Conservation (phyloP, 768 basidiomycete species). For the Pleurotus djamor region DNA sequence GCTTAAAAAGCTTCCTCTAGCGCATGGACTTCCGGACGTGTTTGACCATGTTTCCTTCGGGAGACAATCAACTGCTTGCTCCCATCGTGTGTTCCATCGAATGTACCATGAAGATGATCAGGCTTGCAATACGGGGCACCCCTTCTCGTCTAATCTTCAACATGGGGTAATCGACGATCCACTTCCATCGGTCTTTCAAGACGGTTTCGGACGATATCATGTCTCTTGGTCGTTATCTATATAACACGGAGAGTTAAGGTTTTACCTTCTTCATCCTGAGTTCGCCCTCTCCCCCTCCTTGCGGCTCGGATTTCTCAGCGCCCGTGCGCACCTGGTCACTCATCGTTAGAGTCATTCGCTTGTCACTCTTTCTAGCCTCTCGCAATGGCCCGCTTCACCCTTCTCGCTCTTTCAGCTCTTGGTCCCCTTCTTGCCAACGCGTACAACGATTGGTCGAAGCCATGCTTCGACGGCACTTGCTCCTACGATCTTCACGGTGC, state of each 20-base stretch:
- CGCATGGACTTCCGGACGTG: not conserved
- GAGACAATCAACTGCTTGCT: slow-evolving; percentile 1
- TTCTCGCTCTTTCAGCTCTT: not conserved
- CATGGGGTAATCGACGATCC: slow-evolving; percentile 3
- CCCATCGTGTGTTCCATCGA: not conserved
- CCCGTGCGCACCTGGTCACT: too few relatives aligned
- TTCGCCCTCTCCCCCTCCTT: too few relatives aligned
- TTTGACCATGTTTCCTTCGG: slow-evolving; percentile 1
- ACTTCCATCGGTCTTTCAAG: not conserved
- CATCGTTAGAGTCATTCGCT: too few relatives aligned
- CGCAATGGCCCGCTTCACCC: not conserved
- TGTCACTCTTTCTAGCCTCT: too few relatives aligned
- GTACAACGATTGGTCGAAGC: slow-evolving; percentile 4
- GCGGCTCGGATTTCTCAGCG: not conserved
- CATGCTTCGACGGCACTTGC: slow-evolving; percentile 1
- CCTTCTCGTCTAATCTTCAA: slow-evolving; percentile 1
- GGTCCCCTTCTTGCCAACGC: not conserved
- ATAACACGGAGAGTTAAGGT: too few relatives aligned
- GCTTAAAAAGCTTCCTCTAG: too few relatives aligned
- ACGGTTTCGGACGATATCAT: too few relatives aligned
- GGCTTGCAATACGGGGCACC: not conserved
- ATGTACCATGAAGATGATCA: not conserved
- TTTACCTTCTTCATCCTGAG: too few relatives aligned
- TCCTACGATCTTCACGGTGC: slow-evolving; percentile 4
- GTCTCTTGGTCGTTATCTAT: too few relatives aligned